Evolutionary conservation across 805 yeast genomes (phyloP).

Genomic region (Metschnikowia corniflorae): DNA sequence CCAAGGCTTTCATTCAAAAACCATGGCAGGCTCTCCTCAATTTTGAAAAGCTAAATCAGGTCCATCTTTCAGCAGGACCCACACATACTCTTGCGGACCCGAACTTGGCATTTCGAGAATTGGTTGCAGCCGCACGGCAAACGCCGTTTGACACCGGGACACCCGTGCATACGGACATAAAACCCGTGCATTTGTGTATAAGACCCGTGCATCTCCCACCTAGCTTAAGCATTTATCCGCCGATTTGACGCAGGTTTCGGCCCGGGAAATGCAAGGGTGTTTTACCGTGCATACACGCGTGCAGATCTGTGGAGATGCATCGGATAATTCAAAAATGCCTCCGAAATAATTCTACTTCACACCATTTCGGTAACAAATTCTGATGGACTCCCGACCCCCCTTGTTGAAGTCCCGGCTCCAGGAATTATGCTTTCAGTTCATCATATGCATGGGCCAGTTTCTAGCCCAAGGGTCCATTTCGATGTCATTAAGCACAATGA

Average conservation of each 20-base stretch:
- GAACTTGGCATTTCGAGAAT: no score
- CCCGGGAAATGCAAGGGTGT: constrained; percentile 11
- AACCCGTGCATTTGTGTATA: no score
- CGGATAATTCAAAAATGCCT: background rate
- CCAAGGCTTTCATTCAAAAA: no score
- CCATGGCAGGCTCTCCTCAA: no score
- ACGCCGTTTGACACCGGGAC: no score
- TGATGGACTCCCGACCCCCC: constrained; percentile 14
- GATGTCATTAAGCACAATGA: constrained; percentile 38
- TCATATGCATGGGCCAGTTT: constrained; percentile 29
- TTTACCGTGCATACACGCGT: constrained; percentile 3
- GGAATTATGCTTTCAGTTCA: constrained; percentile 12
- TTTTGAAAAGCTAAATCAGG: no score
- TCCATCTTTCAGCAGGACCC: no score
- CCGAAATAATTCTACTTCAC: background rate
- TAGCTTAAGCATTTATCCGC: background rate
- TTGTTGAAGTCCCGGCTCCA: constrained; percentile 11
- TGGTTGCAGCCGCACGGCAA: no score
- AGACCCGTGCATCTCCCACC: constrained; percentile 6
- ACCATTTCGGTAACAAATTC: no score
- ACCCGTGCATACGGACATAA: no score
- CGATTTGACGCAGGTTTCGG: constrained; percentile 2
- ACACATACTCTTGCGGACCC: no score
- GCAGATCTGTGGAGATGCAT: background rate
- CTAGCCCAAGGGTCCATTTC: constrained; percentile 36